phyloP scores from a whole-genome alignment of 1,284 basidiomycete species.

The Polyporus tsugae region DNA sequence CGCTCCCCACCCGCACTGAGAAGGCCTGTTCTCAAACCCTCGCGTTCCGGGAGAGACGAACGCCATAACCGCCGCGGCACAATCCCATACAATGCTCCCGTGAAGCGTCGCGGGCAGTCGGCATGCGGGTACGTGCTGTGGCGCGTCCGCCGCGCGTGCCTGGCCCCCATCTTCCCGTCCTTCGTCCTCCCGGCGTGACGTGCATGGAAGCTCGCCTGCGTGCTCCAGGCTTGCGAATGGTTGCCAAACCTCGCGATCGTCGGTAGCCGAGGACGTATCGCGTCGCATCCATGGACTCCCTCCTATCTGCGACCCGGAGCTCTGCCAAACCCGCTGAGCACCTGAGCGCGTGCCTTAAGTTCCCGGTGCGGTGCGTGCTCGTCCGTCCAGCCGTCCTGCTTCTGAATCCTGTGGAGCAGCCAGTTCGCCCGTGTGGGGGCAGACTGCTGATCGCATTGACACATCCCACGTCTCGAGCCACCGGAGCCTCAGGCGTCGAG shows the following conservation, averaged over 20 bases:
- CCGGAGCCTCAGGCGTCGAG: not conserved
- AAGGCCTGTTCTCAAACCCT: not conserved
- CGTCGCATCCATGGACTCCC: not conserved
- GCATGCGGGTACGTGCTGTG: conserved; percentile 7
- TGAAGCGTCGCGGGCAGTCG: conserved; percentile 13
- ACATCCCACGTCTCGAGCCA: not conserved
- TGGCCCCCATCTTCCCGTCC: conserved; percentile 13
- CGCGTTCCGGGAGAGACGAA: conserved; percentile 16
- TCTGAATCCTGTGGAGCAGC: conserved; percentile 1
- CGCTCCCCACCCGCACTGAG: not conserved
- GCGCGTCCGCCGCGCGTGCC: conserved; percentile 13
- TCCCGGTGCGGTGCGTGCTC: not conserved
- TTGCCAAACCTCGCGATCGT: conserved; percentile 23
- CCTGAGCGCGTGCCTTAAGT: conserved; percentile 26
- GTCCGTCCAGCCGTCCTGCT: not conserved
- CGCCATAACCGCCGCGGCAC: conserved; percentile 16
- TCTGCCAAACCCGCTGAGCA: conserved; percentile 19
- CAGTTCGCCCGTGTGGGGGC: not conserved
- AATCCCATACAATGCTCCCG: conserved; percentile 14
- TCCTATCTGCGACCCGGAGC: conserved; percentile 17
- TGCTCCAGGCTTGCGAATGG: conserved; percentile 12
- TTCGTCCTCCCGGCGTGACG: conserved; percentile 18
- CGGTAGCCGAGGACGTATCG: conserved; percentile 14
- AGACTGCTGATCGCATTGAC: conserved; percentile 5
- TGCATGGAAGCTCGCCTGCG: conserved; percentile 19